Conservation (phyloP, 2,329 filamentous ascomycete genomes). For the Coniochaeta sp. region DNA sequence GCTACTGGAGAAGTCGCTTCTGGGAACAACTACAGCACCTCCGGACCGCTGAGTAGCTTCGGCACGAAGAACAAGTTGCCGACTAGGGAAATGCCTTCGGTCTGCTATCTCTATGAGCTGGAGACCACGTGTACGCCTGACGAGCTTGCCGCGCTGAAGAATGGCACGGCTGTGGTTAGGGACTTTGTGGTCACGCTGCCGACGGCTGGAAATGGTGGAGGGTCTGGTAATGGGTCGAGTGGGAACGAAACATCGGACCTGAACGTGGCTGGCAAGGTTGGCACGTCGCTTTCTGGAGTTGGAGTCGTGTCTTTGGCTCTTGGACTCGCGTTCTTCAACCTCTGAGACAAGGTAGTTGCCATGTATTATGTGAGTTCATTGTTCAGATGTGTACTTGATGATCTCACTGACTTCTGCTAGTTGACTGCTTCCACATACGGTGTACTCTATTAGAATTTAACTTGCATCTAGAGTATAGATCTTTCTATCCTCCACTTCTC, state of each 20-base stretch:
- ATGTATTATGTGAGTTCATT: too few relatives aligned
- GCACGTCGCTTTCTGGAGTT: not conserved
- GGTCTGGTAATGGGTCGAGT: not conserved
- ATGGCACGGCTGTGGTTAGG: conserved; percentile 36
- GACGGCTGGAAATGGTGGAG: not conserved
- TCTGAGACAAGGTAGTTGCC: too few relatives aligned
- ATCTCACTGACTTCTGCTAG: too few relatives aligned
- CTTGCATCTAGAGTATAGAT: not conserved
- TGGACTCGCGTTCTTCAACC: not conserved
- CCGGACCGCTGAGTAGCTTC: conserved; percentile 30
- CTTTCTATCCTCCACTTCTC: not conserved
- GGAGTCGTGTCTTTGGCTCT: not conserved
- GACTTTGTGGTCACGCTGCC: conserved; percentile 31
- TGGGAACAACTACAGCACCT: conserved; percentile 20
- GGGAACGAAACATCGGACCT: not conserved
- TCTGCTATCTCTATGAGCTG: conserved; percentile 36
- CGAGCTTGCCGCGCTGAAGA: conserved; percentile 30
- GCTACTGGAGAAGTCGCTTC: conserved; percentile 43
- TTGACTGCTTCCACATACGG: too few relatives aligned
- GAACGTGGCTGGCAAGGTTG: not conserved
- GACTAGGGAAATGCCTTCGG: conserved; percentile 22
- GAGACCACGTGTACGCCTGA: conserved; percentile 33
- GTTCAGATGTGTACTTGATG: too few relatives aligned
- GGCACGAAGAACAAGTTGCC: conserved; percentile 37
- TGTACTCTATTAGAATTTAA: too few relatives aligned